Evolutionary conservation across 768 basidiomycete genomes (phyloP), one percentile per base, ranked within the genome.

Genomic region (Arthromyces matolae): DNA sequence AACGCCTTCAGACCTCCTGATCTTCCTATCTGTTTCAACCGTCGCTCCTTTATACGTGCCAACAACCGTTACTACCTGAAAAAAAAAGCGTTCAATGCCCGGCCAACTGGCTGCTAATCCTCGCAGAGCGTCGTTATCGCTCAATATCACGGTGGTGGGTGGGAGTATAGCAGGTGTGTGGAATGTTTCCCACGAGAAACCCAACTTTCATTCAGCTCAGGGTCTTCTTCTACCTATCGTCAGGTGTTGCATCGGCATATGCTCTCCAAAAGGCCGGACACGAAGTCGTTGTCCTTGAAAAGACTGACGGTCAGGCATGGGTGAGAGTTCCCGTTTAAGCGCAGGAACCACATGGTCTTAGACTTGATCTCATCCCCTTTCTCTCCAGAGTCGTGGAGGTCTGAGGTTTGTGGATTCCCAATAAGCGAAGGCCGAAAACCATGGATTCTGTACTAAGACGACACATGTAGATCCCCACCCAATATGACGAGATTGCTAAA

Each of bases 231-330:
- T 42, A 36, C 27, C 27, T 6, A 47, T 28, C 41, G 18, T 10
- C 33, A 71, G 84, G 83, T 8, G 64, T 83, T 39, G 74, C 82
- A 3, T 66, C 74, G 28, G 83, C 83, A 4, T 76, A 73, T 54
- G 68, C 77, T 13, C 68, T 86, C 33, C 71, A 71, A 36, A 73
- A 71, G 54, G 75, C 75, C 5, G 83, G 84, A 5, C 84, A 86
- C 63, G 64, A 68, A 25, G 83, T 84, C n/a, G 65, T 73, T 2
- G 72, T 86, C 2, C 60, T 84, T 18, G 83, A 85, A 58, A 66
- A 71, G 49, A 64, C 61, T 14, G 67, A 70, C 46, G 73, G 72
- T 13, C 66, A 66, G n/a, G 60, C 68, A n/a, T 65, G 59, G 55
- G 73, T 74, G 55, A 53, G 71, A 57, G n/a, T 2, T 44, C n/a